A percentile compares a stretch with the other conserved stretches of the same genome.
phyloP scores from a whole-genome alignment of 2,329 filamentous ascomycete genomes.

The Arthroderma sp. region DNA sequence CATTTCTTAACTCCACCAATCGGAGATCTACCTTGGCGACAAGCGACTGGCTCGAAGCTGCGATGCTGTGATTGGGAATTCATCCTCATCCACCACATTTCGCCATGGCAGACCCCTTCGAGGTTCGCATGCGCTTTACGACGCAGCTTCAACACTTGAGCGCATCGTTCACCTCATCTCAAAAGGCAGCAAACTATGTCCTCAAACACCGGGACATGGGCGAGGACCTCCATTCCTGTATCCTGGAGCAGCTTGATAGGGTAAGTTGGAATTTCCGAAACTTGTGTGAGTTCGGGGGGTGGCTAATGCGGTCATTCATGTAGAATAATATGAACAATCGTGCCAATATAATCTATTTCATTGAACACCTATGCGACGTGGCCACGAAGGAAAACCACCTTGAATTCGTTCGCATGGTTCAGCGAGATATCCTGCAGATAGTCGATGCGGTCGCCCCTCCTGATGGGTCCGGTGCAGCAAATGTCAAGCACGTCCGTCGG shows the following conservation, averaged over 20 bases:
- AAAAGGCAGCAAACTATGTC: conserved; percentile 90
- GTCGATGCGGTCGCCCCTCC: conserved; percentile 85
- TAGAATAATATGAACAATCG: conserved; percentile 91
- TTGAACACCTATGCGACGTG: conserved; percentile 85
- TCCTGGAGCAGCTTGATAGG: conserved; percentile 83
- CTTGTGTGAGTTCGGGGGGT: background rate
- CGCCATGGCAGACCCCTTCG: conserved; percentile 76
- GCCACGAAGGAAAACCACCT: conserved; percentile 61
- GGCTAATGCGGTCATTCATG: background rate
- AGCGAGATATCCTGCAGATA: conserved; percentile 79
- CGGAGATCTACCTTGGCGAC: too few relatives aligned
- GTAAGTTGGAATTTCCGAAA: conserved; percentile 32
- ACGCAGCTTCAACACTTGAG: conserved; percentile 79
- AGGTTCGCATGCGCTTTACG: conserved; percentile 96
- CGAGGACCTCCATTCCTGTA: conserved; percentile 94
- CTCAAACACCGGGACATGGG: conserved; percentile 88
- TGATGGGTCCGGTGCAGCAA: conserved; percentile 77
- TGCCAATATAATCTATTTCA: conserved; percentile 98
- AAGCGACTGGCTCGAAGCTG: too few relatives aligned
- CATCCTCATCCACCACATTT: conserved; percentile 19
- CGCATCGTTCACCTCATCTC: conserved; percentile 73
- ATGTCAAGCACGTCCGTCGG: conserved; percentile 81
- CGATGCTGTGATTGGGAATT: too few relatives aligned
- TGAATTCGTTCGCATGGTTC: conserved; percentile 86
- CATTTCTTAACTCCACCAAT: too few relatives aligned